phyloP scores from a whole-genome alignment of 352 stramenopile genomes.

The Phytopythium boreale region DNA sequence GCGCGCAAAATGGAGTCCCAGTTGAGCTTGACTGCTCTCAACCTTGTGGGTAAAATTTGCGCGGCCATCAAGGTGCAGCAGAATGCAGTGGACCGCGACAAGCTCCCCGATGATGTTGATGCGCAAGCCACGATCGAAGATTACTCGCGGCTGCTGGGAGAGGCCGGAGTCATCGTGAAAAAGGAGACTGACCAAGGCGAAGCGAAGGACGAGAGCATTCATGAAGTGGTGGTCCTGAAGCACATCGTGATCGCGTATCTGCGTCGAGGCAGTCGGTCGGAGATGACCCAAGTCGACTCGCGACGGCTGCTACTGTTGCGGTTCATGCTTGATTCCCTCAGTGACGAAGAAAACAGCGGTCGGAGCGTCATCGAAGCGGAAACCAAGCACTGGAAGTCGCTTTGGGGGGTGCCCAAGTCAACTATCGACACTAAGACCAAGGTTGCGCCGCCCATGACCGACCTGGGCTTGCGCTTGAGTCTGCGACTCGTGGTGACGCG shows the following conservation, averaged over 20 bases:
- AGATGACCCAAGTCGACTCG: conserved; percentile 42
- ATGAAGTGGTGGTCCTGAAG: conserved; percentile 35
- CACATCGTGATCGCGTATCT: conserved; percentile 64
- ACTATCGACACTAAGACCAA: conserved; percentile 42
- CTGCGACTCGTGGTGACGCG: conserved; percentile 46
- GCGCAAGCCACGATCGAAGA: conserved; percentile 43
- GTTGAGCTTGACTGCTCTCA: conserved; percentile 60
- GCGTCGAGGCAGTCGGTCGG: conserved; percentile 21
- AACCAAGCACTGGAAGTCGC: conserved; percentile 42
- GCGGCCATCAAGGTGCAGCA: conserved; percentile 64
- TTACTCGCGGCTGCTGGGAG: conserved; percentile 34
- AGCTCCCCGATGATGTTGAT: conserved; percentile 44
- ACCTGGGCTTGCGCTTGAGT: conserved; percentile 42
- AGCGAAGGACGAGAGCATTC: not conserved
- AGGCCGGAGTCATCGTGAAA: not conserved
- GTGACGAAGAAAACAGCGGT: conserved; percentile 2
- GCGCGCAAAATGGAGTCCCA: conserved; percentile 66
- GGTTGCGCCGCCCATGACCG: conserved; percentile 31
- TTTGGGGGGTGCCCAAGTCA: conserved; percentile 34
- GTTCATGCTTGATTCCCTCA: conserved; percentile 37
- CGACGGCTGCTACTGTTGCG: conserved; percentile 49
- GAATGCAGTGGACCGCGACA: conserved; percentile 25
- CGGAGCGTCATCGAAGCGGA: conserved; percentile 15
- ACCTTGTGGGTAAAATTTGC: conserved; percentile 76
- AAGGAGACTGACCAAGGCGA: not conserved